A percentile compares a stretch with the other conserved stretches of the same genome.
Conservation (phyloP, 495 filamentous ascomycete species). For the Cryomyces antarcticus region DNA sequence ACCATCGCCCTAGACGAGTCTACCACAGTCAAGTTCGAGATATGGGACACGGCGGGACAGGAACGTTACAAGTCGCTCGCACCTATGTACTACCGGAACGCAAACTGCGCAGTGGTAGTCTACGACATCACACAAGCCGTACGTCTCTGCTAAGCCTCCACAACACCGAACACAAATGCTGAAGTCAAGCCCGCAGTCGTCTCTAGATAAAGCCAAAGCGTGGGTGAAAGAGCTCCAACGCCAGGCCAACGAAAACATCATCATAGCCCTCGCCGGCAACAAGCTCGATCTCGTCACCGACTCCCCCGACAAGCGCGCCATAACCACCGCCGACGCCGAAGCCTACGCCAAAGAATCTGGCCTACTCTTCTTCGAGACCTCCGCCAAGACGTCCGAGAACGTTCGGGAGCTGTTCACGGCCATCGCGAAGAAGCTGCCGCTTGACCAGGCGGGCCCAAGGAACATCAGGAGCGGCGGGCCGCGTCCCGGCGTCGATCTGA, state of each 20-base stretch:
- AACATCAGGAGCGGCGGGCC: constrained; percentile 49
- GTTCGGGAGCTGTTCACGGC: constrained; percentile 93
- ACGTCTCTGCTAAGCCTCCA: constrained; percentile 16
- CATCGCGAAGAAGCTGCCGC: constrained; percentile 88
- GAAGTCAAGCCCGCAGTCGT: constrained; percentile 37
- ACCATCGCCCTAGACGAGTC: constrained; percentile 93
- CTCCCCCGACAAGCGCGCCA: constrained; percentile 81
- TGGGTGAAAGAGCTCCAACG: constrained; percentile 99
- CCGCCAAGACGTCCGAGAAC: constrained; percentile 90
- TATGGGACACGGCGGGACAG: constrained; percentile 65
- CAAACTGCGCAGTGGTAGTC: constrained; percentile 95
- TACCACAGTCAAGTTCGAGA: constrained; percentile 98
- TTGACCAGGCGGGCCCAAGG: constrained; percentile 82
- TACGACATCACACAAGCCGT: constrained; percentile 99
- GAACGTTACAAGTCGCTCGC: constrained; percentile 96
- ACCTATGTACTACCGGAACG: constrained; percentile 98
- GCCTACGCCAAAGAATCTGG: constrained; percentile 86
- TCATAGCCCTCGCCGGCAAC: constrained; percentile 94
- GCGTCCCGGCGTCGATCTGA: constrained; percentile 61
- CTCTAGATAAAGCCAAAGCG: constrained; percentile 91
- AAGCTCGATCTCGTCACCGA: constrained; percentile 87
- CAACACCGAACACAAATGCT: background rate
- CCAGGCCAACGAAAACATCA: constrained; percentile 98
- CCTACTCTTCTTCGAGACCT: constrained; percentile 92
- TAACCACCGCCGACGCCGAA: constrained; percentile 72